phyloP scores from a whole-genome alignment of 345 rosid genomes.

The Citrus trifoliata region DNA sequence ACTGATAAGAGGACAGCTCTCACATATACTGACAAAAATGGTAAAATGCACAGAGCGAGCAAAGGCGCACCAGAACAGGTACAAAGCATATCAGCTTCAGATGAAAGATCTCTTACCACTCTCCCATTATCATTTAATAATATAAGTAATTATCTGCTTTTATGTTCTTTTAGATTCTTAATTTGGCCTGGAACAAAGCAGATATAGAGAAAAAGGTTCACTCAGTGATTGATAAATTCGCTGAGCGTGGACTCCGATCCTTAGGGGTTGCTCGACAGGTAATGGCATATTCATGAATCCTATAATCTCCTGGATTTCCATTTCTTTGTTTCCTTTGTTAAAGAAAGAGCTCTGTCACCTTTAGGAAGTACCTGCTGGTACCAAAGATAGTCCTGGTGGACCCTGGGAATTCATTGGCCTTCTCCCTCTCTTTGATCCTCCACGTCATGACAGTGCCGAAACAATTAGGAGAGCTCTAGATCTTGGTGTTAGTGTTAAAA shows the following conservation, averaged over 20 bases:
- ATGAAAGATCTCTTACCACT: constrained; percentile 2
- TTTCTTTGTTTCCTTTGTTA: neutral
- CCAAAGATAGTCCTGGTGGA: constrained; percentile 68
- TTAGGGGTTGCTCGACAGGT: constrained; percentile 87
- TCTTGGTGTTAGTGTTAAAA: constrained; percentile 73
- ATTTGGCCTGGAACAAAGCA: constrained; percentile 46
- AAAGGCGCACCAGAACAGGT: constrained; percentile 99
- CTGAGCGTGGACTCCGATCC: constrained; percentile 88
- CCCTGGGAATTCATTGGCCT: constrained; percentile 94
- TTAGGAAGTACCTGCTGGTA: constrained; percentile 61
- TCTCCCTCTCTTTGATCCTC: constrained; percentile 77
- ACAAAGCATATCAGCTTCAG: neutral
- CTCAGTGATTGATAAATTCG: constrained; percentile 58
- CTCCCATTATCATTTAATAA: neutral
- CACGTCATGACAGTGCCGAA: constrained; percentile 76
- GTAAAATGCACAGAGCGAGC: constrained; percentile 84
- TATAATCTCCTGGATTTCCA: neutral
- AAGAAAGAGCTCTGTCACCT: neutral
- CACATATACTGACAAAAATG: constrained; percentile 61
- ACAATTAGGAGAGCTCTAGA: constrained; percentile 69
- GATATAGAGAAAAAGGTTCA: constrained; percentile 45
- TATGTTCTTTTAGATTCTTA: constrained; percentile 38
- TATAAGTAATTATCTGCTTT: neutral
- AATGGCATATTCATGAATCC: neutral
- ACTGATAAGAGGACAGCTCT: constrained; percentile 93